These are phyloP conservation scores for Aspergillus sp. DNA, from an alignment of 2,329 filamentous ascomycete species.

Conservation along the genomic window DNA sequence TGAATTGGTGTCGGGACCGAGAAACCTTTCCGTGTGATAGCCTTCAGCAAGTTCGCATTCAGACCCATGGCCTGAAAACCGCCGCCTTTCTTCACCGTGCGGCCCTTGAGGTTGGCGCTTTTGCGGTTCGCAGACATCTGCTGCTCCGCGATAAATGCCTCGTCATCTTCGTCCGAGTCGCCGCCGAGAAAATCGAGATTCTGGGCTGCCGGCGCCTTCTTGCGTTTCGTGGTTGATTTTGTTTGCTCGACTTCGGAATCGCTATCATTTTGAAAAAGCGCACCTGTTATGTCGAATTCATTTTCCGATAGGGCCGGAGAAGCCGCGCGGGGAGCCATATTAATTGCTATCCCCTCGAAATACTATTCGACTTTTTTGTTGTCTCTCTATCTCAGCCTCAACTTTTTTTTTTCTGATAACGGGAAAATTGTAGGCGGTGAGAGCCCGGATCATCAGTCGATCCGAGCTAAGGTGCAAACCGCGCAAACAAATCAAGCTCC, in stretches of 20 bases:
- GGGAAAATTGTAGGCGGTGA: conserved; percentile 32
- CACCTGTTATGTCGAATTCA: conserved; percentile 84
- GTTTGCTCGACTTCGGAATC: conserved; percentile 46
- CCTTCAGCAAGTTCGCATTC: conserved; percentile 79
- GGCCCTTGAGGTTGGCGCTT: conserved; percentile 75
- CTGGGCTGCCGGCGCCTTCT: conserved; percentile 30
- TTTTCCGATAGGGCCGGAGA: conserved; percentile 86
- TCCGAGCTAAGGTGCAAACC: conserved; percentile 13
- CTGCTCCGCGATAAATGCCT: conserved; percentile 84
- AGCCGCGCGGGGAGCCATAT: conserved; percentile 69
- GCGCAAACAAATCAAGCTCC: conserved; percentile 24
- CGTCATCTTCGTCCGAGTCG: conserved; percentile 62
- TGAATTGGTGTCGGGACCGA: conserved; percentile 96
- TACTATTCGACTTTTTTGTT: not conserved
- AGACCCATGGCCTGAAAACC: conserved; percentile 95
- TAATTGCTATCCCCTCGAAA: conserved; percentile 15
- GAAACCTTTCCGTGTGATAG: conserved; percentile 91
- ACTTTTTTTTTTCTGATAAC: conserved; percentile 18
- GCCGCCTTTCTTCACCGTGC: conserved; percentile 88
- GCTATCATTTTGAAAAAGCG: conserved; percentile 65
- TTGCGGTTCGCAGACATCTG: conserved; percentile 89
- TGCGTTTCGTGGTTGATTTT: conserved; percentile 54
- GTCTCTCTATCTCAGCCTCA: conserved; percentile 7
- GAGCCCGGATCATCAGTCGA: conserved; percentile 14
- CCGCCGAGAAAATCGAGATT: conserved; percentile 54